A percentile compares a stretch with the other conserved stretches of the same genome.
Conservation (phyloP, 164 flowering plant genomes). For the Tetracentron sinense region DNA sequence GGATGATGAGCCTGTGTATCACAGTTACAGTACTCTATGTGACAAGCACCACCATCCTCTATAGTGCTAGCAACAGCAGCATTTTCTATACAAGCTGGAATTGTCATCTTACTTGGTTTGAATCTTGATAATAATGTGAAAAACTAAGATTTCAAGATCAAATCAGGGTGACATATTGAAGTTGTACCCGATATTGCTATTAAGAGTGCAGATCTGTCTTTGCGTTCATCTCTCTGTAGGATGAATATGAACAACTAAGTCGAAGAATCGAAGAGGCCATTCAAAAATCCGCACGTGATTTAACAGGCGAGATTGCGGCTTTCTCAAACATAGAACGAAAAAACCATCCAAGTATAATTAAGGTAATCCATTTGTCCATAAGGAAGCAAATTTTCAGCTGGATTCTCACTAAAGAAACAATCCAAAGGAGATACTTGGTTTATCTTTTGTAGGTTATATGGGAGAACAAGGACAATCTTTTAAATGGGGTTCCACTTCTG, state of each 20-base stretch:
- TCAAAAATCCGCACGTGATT: slow-evolving; percentile 8
- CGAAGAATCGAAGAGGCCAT: slow-evolving; percentile 34
- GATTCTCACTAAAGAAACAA: background rate
- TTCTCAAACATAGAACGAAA: slow-evolving; percentile 30
- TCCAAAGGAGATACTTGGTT: background rate
- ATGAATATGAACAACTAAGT: slow-evolving; percentile 38
- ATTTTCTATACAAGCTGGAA: too few species aligned
- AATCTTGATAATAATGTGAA: too few species aligned
- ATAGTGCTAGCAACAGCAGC: too few species aligned
- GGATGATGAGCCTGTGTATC: too few species aligned
- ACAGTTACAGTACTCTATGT: too few species aligned
- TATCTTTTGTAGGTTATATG: slow-evolving; percentile 32
- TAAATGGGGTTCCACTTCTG: slow-evolving; percentile 46
- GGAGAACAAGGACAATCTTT: slow-evolving; percentile 40
- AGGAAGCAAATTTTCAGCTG: background rate
- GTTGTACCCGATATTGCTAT: too few species aligned
- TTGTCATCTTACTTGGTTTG: too few species aligned
- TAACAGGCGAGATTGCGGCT: slow-evolving; percentile 22
- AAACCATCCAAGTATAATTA: slow-evolving; percentile 46
- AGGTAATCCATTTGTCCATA: slow-evolving; percentile 28
- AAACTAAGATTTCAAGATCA: too few species aligned
- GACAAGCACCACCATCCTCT: too few species aligned
- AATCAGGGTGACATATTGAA: too few species aligned
- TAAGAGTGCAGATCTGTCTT: background rate
- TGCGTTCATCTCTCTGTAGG: slow-evolving; percentile 19